Evolutionary conservation across 257 asterid species (phyloP), one percentile per base, ranked within the genome.

Genomic region (Solanum chiquidenum): DNA sequence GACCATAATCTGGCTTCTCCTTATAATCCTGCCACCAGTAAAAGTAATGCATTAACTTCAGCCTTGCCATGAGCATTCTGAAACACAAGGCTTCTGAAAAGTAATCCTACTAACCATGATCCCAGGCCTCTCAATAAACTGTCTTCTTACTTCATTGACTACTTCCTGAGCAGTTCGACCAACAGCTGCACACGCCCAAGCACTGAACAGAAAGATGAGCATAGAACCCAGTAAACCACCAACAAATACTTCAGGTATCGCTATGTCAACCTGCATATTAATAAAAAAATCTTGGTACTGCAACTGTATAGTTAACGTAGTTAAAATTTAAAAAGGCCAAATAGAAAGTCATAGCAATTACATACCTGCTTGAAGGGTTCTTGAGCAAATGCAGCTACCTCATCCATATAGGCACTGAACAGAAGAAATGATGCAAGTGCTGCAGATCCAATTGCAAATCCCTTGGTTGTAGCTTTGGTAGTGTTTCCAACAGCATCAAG

Each of bases 361-460:
- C 88, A 34, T 88, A 90, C 99, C 98, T 97, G 99, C 82, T 92
- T 88, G 89, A 97, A 97, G 77, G 96, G 91, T 86, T 88, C 90
- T 35, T 83, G 94, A 7, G 99, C 93, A 92, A 97, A 95, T 18
- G 98, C 90, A 86, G 98, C 93, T 58, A 96, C 98, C 93, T 97
- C 99, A 92, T 97, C 99, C 99, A 97, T 97, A 89, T 97, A 97
- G 86, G 99, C 99, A 86, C 99, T 97, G 89, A 97, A 97, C 62
- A 97, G 94, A 87, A 97, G 99, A 90, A 97, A 97, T 84, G 99
- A 96, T 89, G 99, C 99, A 79, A 97, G 95, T 83, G 98, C 98
- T 62, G 99, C 99, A 92, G 99, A 97, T 86, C 99, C 99, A 91
- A 97, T 97, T 72, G 99, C 99, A 92, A 97, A 97, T 68, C 99